Percentiles rank a stretch among this genome's conserved stretches.
Conservation (phyloP, 208 protist species). For the Balamuthia mandrillaris region DNA sequence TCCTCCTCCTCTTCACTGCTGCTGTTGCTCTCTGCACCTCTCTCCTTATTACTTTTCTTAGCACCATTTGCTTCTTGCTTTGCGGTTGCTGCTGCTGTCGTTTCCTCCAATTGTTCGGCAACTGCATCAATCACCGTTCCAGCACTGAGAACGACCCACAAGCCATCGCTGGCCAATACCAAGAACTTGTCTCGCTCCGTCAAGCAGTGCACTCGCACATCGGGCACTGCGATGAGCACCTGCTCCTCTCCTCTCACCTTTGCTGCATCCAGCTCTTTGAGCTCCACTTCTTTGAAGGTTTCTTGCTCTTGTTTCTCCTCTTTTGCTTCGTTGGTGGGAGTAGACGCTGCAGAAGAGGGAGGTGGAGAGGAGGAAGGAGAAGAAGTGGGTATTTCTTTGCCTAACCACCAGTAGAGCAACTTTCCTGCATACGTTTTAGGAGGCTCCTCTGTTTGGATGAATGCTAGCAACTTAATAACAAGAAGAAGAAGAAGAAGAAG, state of each 20-base stretch:
- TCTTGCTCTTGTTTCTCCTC: not conserved
- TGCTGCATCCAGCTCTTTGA: too few species aligned
- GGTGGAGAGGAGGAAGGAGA: too few species aligned
- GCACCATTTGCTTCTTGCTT: constrained; percentile 8
- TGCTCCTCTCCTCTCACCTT: constrained; percentile 6
- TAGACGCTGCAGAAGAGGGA: too few species aligned
- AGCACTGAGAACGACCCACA: not conserved
- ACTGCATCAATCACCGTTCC: not conserved
- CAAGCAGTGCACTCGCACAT: constrained; percentile 3
- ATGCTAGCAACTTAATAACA: too few species aligned
- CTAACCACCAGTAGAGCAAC: too few species aligned
- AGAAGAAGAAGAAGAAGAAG: too few species aligned
- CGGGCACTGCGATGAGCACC: constrained; percentile 22
- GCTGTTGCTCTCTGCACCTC: constrained; percentile 4
- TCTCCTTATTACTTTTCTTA: not conserved
- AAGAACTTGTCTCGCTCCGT: not conserved
- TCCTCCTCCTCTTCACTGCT: constrained; percentile 18
- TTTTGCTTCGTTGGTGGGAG: not conserved
- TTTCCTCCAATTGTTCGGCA: not conserved
- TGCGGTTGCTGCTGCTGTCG: not conserved
- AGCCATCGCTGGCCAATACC: constrained; percentile 1
- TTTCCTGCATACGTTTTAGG: too few species aligned
- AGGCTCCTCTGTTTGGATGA: too few species aligned
- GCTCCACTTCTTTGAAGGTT: not conserved
- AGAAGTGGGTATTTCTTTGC: too few species aligned